These are phyloP conservation scores for Neoboletus brunneissimus DNA, from an alignment of 768 basidiomycete species.

Conservation along the genomic window DNA sequence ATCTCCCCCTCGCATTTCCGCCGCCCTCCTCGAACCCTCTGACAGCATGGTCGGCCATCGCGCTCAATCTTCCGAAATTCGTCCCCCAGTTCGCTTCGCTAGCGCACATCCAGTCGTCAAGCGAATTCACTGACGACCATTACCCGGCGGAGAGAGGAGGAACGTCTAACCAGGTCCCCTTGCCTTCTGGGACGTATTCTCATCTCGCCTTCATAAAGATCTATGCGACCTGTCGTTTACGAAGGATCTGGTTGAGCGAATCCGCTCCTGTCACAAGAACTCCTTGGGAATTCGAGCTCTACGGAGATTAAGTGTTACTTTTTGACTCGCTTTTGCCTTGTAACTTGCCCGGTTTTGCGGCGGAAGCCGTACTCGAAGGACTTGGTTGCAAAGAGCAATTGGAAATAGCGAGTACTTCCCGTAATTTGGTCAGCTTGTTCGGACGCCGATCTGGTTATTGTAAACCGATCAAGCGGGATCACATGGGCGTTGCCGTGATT, in stretches of 20 bases:
- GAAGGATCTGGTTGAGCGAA: conserved; percentile 75
- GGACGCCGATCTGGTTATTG: conserved; percentile 22
- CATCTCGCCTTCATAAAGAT: conserved; percentile 72
- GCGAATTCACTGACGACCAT: conserved; percentile 21
- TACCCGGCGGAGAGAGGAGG: conserved; percentile 22
- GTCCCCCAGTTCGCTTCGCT: conserved; percentile 60
- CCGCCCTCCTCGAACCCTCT: conserved; percentile 50
- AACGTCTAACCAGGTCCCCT: conserved; percentile 20
- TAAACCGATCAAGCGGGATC: conserved; percentile 15
- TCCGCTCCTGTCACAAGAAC: conserved; percentile 46
- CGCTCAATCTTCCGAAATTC: conserved; percentile 57
- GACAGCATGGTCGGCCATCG: conserved; percentile 68
- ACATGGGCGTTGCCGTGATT: conserved; percentile 20
- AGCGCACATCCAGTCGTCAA: conserved; percentile 29
- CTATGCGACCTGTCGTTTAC: conserved; percentile 73
- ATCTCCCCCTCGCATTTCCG: conserved; percentile 70
- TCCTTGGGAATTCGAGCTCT: conserved; percentile 79
- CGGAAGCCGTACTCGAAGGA: conserved; percentile 17
- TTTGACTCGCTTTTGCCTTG: conserved; percentile 11
- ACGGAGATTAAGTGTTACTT: conserved; percentile 36
- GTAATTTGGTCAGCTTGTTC: conserved; percentile 2
- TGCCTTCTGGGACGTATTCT: conserved; percentile 56
- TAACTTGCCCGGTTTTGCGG: conserved; percentile 19
- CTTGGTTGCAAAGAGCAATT: conserved; percentile 19
- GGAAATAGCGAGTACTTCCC: conserved; percentile 22